Evolutionary conservation across 2,329 filamentous ascomycete species (phyloP), one percentile per base, ranked within the genome.

Genomic region (Atkinsonella texensis): DNA sequence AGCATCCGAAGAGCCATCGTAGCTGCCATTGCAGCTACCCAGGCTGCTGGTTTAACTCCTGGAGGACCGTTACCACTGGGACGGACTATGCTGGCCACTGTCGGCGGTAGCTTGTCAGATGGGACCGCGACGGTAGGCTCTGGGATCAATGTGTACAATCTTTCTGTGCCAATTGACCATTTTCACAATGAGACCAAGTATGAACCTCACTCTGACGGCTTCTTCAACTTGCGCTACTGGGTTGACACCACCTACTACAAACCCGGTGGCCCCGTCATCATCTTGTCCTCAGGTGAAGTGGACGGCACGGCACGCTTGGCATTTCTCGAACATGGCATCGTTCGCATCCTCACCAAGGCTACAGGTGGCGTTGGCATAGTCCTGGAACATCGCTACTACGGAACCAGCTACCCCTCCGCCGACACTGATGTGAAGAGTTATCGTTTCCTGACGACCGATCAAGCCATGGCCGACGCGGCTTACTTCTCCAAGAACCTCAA

Each of bases 351-450:
- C 17, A 77, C 84, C 3, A 71, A 83, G 58, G 84, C 84, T 1
- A 87, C 85, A 0, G 71, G 81, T 52, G 89, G 89, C 1, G 69
- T 95, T 28, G 87, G 83, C 3, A 84, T 95, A 2, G 78, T 95
- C 46, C 75, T 95, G 2, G 89, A 95, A 69, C 89, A 95, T 62
- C 80, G 89, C 32, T 95, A 94, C 72, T 95, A 95, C 62, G 89
- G 89, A 52, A 75, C 74, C 12, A 90, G 85, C 63, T 82, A 84
- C 51, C 87, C 88, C 0, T 78, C 79, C 0, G 64, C 74, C 1
- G 76, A 90, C 60, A 72, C 91, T 42, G 74, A 68, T 58, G 83
- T 80, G 0, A 70, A 85, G 62, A 90, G 79, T 58, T 68, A 94
- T 56, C 83, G 89, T 2, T 95, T 93, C 71, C 70, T 95, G 60